phyloP scores from a whole-genome alignment of 2,329 filamentous ascomycete species.

The Claviceps sp. region DNA sequence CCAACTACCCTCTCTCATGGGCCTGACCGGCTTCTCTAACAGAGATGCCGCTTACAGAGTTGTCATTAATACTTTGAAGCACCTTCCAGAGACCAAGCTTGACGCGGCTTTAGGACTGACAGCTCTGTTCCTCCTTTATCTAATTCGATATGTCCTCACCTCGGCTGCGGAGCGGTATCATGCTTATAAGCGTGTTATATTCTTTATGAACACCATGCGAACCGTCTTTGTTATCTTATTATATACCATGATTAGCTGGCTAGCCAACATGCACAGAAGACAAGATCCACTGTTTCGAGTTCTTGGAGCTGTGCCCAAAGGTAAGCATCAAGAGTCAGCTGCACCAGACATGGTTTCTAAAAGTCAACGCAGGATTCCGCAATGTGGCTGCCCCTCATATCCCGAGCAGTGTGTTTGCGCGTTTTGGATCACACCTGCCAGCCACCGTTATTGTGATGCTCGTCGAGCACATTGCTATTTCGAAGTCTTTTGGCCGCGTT shows the following conservation, averaged over 20 bases:
- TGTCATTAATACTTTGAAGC: conserved; percentile 68
- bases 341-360: neutral
- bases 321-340: conserved; percentile 9
- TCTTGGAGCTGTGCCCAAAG: conserved; percentile 64
- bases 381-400: conserved; percentile 62
- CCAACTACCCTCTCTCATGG: conserved; percentile 72
- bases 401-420: conserved; percentile 49
- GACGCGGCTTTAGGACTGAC: conserved; percentile 85
- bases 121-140: conserved; percentile 63
- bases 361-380: conserved; percentile 48
- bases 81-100: conserved; percentile 51
- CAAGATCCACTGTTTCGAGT: conserved; percentile 58
- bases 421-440: conserved; percentile 62
- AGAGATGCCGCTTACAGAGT: conserved; percentile 69
- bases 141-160: conserved; percentile 55
- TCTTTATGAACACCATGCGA: conserved; percentile 83
- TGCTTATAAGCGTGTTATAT: conserved; percentile 57
- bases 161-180: conserved; percentile 57
- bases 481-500: conserved; percentile 88
- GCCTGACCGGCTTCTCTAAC: conserved; percentile 61
- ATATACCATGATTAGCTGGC: conserved; percentile 82
- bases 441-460: conserved; percentile 85
- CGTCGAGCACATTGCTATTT: conserved; percentile 94
- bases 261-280: conserved; percentile 59
- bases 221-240: conserved; percentile 85